Evolutionary conservation across 208 protist genomes (phyloP).

Genomic region (Tritrichomonas musculus): DNA sequence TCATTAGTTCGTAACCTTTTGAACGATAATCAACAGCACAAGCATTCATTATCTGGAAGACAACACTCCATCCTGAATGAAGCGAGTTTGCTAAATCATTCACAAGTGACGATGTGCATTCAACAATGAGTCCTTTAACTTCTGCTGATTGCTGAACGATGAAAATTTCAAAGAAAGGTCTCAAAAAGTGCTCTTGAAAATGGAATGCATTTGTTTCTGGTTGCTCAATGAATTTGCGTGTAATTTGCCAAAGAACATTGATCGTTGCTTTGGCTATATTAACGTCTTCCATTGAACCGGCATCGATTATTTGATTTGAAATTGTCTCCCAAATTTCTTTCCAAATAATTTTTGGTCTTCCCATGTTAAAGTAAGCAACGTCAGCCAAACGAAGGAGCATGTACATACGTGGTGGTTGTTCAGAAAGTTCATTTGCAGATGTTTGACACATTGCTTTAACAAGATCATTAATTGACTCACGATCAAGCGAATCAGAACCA

Average conservation of each 20-base stretch:
- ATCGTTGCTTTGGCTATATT: not conserved
- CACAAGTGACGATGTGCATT: not conserved
- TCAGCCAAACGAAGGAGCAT: not conserved
- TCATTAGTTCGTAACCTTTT: not conserved
- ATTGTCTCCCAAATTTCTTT: not conserved
- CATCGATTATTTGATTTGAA: not conserved
- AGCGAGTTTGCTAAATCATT: not conserved
- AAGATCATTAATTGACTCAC: not conserved
- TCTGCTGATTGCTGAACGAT: not conserved
- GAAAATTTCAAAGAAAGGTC: not conserved
- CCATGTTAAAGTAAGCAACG: not conserved
- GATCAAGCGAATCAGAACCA: not conserved
- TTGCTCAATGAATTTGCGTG: not conserved
- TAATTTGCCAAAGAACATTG: not conserved
- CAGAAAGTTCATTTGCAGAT: not conserved
- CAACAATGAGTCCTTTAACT: not conserved
- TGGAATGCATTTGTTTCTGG: not conserved
- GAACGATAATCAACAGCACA: not conserved
- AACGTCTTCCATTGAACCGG: not conserved
- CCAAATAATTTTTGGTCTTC: not conserved
- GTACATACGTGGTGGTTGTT: not conserved
- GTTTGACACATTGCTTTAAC: not conserved
- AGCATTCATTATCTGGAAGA: not conserved
- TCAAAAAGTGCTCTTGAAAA: not conserved
- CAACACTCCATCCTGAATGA: not conserved